phyloP scores from a whole-genome alignment of 805 yeast genomes.

The Monosporozyma solicola region DNA sequence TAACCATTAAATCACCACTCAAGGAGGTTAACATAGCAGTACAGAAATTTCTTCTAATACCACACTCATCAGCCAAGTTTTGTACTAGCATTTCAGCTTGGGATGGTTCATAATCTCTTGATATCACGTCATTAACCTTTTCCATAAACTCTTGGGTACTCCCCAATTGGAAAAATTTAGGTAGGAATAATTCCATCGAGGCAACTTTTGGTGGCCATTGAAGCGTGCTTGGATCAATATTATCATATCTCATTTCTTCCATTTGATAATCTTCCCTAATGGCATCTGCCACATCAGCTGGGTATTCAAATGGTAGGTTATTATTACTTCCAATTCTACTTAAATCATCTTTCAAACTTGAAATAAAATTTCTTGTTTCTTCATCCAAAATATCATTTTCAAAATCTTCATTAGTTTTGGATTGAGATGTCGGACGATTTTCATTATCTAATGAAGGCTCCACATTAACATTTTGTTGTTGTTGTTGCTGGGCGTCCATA shows the following conservation, averaged over 20 bases:
- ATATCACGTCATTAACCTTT: constrained; percentile 33
- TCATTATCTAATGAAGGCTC: not conserved
- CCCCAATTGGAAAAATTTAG: constrained; percentile 25
- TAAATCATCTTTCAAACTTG: constrained; percentile 22
- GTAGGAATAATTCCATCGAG: constrained; percentile 24
- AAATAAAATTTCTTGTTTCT: constrained; percentile 31
- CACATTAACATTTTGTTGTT: constrained; percentile 7
- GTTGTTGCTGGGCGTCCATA: not conserved
- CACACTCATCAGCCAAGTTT: constrained; percentile 34
- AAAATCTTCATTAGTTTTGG: constrained; percentile 11
- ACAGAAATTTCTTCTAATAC: constrained; percentile 36
- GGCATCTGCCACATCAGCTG: constrained; percentile 29
- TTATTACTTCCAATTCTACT: constrained; percentile 16
- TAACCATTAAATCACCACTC: constrained; percentile 37
- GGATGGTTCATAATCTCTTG: constrained; percentile 33
- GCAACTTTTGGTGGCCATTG: constrained; percentile 31
- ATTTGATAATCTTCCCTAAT: constrained; percentile 25
- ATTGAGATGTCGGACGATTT: not conserved
- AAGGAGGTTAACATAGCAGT: constrained; percentile 35
- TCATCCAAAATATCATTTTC: constrained; percentile 30
- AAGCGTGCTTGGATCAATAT: constrained; percentile 22
- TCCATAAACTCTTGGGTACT: constrained; percentile 27
- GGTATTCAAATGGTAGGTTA: constrained; percentile 24
- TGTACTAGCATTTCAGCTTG: constrained; percentile 38
- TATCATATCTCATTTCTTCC: constrained; percentile 24